Conservation (phyloP, 805 yeast species). For the Brettanomyces custersianus region DNA sequence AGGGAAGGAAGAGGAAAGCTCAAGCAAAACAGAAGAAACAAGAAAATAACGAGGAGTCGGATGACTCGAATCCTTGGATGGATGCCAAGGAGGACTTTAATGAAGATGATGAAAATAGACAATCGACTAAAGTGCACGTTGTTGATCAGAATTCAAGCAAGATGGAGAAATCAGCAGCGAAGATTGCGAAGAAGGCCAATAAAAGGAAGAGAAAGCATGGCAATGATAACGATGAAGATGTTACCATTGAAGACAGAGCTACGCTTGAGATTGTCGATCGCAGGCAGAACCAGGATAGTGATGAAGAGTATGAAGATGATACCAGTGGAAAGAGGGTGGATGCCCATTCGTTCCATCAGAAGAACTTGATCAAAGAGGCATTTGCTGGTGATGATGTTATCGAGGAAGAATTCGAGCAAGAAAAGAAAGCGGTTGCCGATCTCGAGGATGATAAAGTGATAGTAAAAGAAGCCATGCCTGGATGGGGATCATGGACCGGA, state of each 20-base stretch:
- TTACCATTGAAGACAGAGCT: constrained; percentile 39
- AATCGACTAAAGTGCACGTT: constrained; percentile 35
- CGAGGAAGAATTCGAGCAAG: constrained; percentile 58
- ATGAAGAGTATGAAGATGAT: constrained; percentile 33
- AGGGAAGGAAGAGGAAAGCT: constrained; percentile 5
- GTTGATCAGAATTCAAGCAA: constrained; percentile 43
- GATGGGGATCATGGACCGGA: constrained; percentile 99
- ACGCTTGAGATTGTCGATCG: constrained; percentile 48
- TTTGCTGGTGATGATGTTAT: constrained; percentile 97
- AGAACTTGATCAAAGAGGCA: constrained; percentile 78
- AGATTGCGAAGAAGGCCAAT: constrained; percentile 27
- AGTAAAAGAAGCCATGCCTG: constrained; percentile 81
- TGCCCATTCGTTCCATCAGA: constrained; percentile 59
- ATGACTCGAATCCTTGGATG: constrained; percentile 16
- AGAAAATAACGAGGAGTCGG: constrained; percentile 44
- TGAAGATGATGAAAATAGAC: constrained; percentile 20
- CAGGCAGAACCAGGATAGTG: constrained; percentile 10
- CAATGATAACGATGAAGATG: constrained; percentile 28
- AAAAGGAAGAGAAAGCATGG: constrained; percentile 20
- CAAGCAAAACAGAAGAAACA: constrained; percentile 18
- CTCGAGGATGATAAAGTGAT: constrained; percentile 79
- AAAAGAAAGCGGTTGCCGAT: constrained; percentile 53
- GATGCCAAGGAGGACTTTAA: constrained; percentile 7
- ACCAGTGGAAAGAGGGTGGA: constrained; percentile 37
- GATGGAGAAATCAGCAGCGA: constrained; percentile 37